These are phyloP conservation scores for Penicillium verrucosum DNA, from an alignment of 2,329 filamentous ascomycete genomes.

Conservation along the genomic window DNA sequence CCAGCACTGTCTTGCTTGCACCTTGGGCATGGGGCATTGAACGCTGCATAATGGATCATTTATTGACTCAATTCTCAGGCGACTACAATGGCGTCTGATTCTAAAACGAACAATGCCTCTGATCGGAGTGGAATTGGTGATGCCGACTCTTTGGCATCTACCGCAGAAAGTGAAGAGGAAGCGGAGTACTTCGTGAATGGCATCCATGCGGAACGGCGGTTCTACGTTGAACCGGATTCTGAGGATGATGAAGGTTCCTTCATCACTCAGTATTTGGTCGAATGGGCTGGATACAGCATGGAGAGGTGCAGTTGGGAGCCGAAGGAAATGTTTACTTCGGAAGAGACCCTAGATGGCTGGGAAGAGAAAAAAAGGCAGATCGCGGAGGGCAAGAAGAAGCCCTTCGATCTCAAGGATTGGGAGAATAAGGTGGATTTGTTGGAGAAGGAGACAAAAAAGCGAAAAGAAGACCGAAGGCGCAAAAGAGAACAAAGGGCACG, in stretches of 20 bases:
- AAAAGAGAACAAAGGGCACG: background rate
- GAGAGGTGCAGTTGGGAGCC: constrained; percentile 58
- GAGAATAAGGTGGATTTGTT: constrained; percentile 21
- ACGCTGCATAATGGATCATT: background rate
- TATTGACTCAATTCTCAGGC: background rate
- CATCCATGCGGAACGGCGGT: constrained; percentile 48
- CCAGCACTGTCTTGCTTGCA: background rate
- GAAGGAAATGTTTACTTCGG: constrained; percentile 37
- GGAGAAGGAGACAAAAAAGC: background rate
- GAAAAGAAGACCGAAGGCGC: background rate
- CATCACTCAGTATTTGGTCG: constrained; percentile 54
- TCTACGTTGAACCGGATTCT: background rate
- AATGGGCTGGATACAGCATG: constrained; percentile 61
- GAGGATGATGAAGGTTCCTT: constrained; percentile 21
- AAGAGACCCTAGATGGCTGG: constrained; percentile 44
- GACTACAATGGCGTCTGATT: constrained; percentile 4
- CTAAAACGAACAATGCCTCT: constrained; percentile 21
- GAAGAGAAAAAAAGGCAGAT: constrained; percentile 33
- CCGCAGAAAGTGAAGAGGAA: constrained; percentile 41
- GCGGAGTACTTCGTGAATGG: constrained; percentile 55
- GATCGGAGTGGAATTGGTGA: constrained; percentile 36
- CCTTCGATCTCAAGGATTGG: constrained; percentile 36
- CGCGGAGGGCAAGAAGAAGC: constrained; percentile 24
- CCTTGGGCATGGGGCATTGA: background rate
- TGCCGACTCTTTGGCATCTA: constrained; percentile 58